Evolutionary conservation across 2,329 filamentous ascomycete genomes (phyloP).

Genomic region (Rutstroemia sp.): DNA sequence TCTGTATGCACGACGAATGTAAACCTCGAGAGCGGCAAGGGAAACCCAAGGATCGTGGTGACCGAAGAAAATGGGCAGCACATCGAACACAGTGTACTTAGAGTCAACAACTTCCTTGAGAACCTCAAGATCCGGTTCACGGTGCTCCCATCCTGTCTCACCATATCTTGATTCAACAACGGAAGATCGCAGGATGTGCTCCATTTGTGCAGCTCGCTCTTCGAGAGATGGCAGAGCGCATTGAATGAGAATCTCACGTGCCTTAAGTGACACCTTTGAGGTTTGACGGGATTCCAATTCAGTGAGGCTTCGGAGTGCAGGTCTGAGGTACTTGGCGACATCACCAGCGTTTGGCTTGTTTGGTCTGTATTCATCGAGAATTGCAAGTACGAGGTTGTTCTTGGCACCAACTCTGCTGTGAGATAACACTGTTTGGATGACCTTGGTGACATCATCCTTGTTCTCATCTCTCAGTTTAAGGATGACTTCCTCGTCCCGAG

Average conservation of each 20-base stretch:
- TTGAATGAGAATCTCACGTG: constrained; percentile 94
- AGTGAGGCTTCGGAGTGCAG: constrained; percentile 74
- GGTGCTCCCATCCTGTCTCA: constrained; percentile 93
- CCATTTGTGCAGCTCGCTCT: constrained; percentile 93
- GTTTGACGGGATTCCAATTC: constrained; percentile 79
- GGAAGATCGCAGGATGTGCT: constrained; percentile 92
- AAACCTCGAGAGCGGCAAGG: constrained; percentile 88
- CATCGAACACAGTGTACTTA: constrained; percentile 97
- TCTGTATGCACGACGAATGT: constrained; percentile 92
- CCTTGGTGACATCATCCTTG: constrained; percentile 81
- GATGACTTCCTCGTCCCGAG: constrained; percentile 88
- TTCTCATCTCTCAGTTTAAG: constrained; percentile 91
- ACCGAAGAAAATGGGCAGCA: constrained; percentile 88
- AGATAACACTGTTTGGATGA: constrained; percentile 84
- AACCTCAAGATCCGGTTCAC: constrained; percentile 81
- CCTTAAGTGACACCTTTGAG: constrained; percentile 95
- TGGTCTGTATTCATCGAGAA: constrained; percentile 88
- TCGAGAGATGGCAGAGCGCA: constrained; percentile 93
- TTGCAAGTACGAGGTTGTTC: constrained; percentile 86
- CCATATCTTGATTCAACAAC: constrained; percentile 97
- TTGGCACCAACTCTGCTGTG: constrained; percentile 90
- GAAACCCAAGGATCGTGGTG: constrained; percentile 93
- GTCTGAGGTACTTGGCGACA: constrained; percentile 79
- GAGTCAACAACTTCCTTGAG: constrained; percentile 98
- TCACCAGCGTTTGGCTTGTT: constrained; percentile 89